Evolutionary conservation across 192 early-diverging fungal species (phyloP), one percentile per base, ranked within the genome.

Genomic region (Podila minutissima): DNA sequence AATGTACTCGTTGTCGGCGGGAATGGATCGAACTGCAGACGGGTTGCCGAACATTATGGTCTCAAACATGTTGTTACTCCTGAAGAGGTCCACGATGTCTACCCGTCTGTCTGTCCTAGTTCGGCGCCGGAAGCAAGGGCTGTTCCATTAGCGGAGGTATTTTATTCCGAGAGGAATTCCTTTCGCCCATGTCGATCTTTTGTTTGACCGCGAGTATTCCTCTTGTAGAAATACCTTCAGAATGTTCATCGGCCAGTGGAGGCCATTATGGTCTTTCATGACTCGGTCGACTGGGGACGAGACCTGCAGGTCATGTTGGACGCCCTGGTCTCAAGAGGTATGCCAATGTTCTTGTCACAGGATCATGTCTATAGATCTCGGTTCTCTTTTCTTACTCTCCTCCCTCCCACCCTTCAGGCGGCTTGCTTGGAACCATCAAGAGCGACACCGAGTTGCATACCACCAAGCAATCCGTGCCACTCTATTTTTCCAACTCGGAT

Each of bases 271-370:
- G 83, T 94, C 66, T 94, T 97, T 82, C 93, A 98, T 76, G 96
- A 98, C 74, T 93, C 94, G 37, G 83, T 85, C 20, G 91, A 98
- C 72, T 97, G 88, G 94, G 96, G 95, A 31, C 90, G 93, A 51
- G 96, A 97, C 72, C 74, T 95, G 64, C 95, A 97, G 75, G 84
- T 96, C 1, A 89, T 88, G 55, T 85, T 91, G 62, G 96, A 98
- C 57, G 83, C 94, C 0, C 82, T 79, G 48, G 10, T 79, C 76
- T 17, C 71, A 79, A 72, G 62, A 70, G 64, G 66, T n/a, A 28
- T 13, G 15, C 1, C 12, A 0, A 53, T n/a, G 3, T 29, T 22
- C 24, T 8, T n/a, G 5, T 0, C 8, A 46, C 15, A 46, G 41
- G 41, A 46, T 4, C 41, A 15, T 15, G 41, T 15, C 28, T 5